A percentile compares a stretch with the other conserved stretches of the same genome.
phyloP scores from a whole-genome alignment of 768 basidiomycete genomes.

The Rhizopogon vinicolor region DNA sequence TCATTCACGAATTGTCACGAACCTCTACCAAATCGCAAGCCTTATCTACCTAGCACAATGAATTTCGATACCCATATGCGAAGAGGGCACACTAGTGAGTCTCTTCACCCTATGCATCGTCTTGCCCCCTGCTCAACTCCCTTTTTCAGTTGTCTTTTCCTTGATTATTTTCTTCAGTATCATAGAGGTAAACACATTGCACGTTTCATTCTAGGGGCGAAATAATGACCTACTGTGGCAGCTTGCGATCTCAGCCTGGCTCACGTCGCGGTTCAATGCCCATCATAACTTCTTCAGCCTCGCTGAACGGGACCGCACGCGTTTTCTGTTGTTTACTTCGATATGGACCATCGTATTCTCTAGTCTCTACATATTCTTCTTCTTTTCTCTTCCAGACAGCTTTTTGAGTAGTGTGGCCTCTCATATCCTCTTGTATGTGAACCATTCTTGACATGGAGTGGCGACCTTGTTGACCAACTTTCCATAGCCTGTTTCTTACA shows the following conservation, averaged over 20 bases:
- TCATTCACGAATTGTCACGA: slow-evolving; percentile 22
- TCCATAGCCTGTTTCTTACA: slow-evolving; percentile 52
- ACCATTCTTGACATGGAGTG: neutral
- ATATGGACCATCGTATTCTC: slow-evolving; percentile 65
- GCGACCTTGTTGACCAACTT: neutral
- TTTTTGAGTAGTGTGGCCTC: slow-evolving; percentile 56
- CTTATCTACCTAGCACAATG: slow-evolving; percentile 22
- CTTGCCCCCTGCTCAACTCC: neutral
- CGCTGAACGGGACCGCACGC: slow-evolving; percentile 55
- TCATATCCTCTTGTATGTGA: slow-evolving; percentile 59
- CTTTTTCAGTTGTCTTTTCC: slow-evolving; percentile 47
- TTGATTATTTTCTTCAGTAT: slow-evolving; percentile 53
- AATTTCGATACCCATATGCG: slow-evolving; percentile 36
- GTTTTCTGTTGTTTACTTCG: slow-evolving; percentile 67
- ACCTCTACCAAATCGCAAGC: slow-evolving; percentile 9
- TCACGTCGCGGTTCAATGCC: slow-evolving; percentile 56
- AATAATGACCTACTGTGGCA: slow-evolving; percentile 17
- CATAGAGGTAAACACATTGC: slow-evolving; percentile 47
- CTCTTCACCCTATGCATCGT: neutral
- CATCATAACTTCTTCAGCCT: slow-evolving; percentile 46
- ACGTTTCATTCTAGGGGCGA: neutral
- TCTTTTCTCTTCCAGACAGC: slow-evolving; percentile 44
- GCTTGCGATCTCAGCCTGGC: slow-evolving; percentile 72
- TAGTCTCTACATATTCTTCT: slow-evolving; percentile 47
- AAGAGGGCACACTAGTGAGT: slow-evolving; percentile 54